Percentiles rank a stretch among this genome's conserved stretches.
phyloP scores from a whole-genome alignment of 2,329 filamentous ascomycete genomes.

The Elsinoe ampelina region DNA sequence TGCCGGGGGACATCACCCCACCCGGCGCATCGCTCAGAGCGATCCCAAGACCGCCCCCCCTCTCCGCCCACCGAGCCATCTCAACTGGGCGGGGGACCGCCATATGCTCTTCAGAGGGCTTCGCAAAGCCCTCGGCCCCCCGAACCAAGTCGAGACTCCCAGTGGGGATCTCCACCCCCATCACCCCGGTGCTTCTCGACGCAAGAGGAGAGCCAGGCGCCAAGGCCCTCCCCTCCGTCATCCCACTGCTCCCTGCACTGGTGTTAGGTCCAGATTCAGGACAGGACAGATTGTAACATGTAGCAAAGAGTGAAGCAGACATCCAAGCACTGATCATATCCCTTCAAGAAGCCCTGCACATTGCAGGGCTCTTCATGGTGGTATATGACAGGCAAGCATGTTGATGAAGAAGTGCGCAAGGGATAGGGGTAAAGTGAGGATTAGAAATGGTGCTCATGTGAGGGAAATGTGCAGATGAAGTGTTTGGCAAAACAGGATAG shows the following conservation, averaged over 20 bases:
- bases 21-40: background rate
- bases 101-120: background rate
- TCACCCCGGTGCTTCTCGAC: background rate
- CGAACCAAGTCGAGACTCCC: constrained; percentile 3
- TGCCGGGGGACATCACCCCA: background rate
- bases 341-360: background rate
- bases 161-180: constrained; percentile 8
- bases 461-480: background rate
- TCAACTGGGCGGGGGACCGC: background rate
- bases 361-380: background rate
- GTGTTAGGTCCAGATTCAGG: background rate
- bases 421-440: background rate
- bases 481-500: background rate
- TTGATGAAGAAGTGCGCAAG: background rate
- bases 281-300: background rate
- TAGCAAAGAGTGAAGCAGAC: background rate
- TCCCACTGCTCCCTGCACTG: background rate
- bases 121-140: background rate
- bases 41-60: constrained; percentile 3
- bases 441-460: background rate
- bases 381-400: background rate
- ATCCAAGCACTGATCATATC: background rate
- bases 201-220: constrained; percentile 5
- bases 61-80: constrained; percentile 1
- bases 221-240: background rate